These are phyloP conservation scores for Pharnaceum exiguum DNA, from an alignment of 148 eudicot species.

Conservation along the genomic window DNA sequence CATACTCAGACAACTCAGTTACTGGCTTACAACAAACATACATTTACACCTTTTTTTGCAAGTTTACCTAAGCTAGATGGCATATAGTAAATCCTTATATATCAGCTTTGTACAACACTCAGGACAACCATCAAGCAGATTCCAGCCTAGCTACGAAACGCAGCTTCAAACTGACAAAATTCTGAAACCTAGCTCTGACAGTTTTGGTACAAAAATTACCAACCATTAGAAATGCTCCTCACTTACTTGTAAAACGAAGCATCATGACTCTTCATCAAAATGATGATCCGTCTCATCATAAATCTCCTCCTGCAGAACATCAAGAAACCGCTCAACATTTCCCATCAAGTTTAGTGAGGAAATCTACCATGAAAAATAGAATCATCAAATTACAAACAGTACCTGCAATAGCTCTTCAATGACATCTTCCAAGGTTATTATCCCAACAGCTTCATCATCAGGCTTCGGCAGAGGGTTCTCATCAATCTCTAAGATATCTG, in stretches of 20 bases:
- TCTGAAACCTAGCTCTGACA: not conserved
- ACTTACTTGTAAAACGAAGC: not conserved
- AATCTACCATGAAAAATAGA: not conserved
- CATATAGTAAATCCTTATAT: not conserved
- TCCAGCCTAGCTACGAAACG: constrained; percentile 10
- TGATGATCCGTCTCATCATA: constrained; percentile 94
- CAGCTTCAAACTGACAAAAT: constrained; percentile 16
- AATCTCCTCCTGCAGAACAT: constrained; percentile 78
- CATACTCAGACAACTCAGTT: not conserved
- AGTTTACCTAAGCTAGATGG: constrained; percentile 5
- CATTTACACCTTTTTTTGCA: constrained; percentile 4
- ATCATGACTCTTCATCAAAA: constrained; percentile 60
- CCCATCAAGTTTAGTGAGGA: not conserved
- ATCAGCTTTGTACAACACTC: not conserved
- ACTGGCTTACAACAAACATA: not conserved
- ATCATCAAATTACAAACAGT: not conserved
- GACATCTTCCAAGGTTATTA: constrained; percentile 92
- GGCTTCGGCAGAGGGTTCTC: constrained; percentile 66
- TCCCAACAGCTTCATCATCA: constrained; percentile 81
- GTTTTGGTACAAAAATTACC: not conserved
- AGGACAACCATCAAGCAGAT: not conserved
- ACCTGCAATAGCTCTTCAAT: constrained; percentile 96
- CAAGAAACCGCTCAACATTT: not conserved
- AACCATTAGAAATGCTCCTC: not conserved
- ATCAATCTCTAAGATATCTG: constrained; percentile 67